Evolutionary conservation across 169 alveolate species (phyloP).

Genomic region (Babesia microti): DNA sequence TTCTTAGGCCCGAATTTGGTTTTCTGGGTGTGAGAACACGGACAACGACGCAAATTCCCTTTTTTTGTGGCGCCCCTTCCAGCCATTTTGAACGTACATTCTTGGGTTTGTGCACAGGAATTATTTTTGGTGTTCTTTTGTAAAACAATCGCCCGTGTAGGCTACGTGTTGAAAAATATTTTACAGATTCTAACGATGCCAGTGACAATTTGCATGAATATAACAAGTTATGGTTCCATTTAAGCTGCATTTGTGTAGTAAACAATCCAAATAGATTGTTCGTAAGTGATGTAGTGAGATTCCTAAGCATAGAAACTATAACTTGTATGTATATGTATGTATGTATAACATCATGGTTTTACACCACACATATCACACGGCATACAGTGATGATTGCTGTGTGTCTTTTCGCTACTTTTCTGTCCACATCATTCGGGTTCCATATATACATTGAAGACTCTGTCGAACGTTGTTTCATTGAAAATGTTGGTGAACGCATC

Average conservation of each 20-base stretch:
- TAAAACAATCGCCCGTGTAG: conserved; percentile 62
- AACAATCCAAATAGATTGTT: background rate
- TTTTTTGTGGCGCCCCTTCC: conserved; percentile 67
- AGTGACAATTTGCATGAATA: background rate
- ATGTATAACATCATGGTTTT: background rate
- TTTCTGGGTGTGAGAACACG: conserved; percentile 68
- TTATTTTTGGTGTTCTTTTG: conserved; percentile 62
- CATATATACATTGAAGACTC: conserved; percentile 20
- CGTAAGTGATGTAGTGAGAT: background rate
- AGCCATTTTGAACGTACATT: conserved; percentile 68
- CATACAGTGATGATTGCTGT: background rate
- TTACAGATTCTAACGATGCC: background rate
- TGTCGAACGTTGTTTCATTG: conserved; percentile 40
- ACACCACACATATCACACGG: background rate
- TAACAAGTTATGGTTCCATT: background rate
- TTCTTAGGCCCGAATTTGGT: conserved; percentile 72
- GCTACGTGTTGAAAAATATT: conserved; percentile 51
- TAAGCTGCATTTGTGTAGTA: background rate
- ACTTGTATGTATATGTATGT: background rate
- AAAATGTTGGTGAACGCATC: conserved; percentile 29
- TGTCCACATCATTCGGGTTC: conserved; percentile 3
- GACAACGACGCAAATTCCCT: conserved; percentile 60
- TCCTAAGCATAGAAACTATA: background rate
- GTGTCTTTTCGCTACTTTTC: background rate
- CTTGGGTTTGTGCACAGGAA: conserved; percentile 60